phyloP scores from a whole-genome alignment of 768 basidiomycete species.

The Tulasnella sp. region DNA sequence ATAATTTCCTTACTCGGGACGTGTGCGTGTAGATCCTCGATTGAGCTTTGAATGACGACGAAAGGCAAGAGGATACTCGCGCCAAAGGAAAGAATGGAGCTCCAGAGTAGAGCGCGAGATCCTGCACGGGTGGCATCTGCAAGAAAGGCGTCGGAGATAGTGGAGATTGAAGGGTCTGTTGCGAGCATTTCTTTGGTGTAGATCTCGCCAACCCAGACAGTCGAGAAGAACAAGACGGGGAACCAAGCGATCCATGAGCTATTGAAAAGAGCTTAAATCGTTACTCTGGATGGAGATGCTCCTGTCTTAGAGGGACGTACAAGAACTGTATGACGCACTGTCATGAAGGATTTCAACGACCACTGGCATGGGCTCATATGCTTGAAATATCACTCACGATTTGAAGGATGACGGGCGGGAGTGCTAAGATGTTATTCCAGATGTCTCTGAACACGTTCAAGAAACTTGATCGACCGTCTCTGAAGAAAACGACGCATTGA shows the following conservation, averaged over 20 bases:
- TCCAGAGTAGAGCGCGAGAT: slow-evolving; percentile 70
- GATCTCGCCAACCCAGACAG: slow-evolving; percentile 16
- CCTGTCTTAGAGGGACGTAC: too few species aligned
- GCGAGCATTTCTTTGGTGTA: slow-evolving; percentile 6
- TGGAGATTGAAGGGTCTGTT: not conserved
- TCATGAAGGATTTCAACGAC: too few species aligned
- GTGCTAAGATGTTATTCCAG: slow-evolving; percentile 53
- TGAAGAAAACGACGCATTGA: not conserved
- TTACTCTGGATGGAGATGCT: too few species aligned
- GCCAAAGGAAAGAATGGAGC: slow-evolving; percentile 54
- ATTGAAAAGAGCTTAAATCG: too few species aligned
- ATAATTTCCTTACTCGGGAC: not conserved
- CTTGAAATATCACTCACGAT: slow-evolving; percentile 46
- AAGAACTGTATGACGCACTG: slow-evolving; percentile 76
- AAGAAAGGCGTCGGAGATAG: slow-evolving; percentile 21
- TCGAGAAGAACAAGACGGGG: slow-evolving; percentile 15
- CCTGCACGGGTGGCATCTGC: slow-evolving; percentile 73
- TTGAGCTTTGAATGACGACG: slow-evolving; percentile 31
- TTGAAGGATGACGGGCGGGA: slow-evolving; percentile 65
- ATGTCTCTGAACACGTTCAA: slow-evolving; percentile 43
- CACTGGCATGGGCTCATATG: not conserved
- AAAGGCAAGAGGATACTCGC: slow-evolving; percentile 62
- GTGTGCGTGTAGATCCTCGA: slow-evolving; percentile 7
- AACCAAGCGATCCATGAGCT: slow-evolving; percentile 79
- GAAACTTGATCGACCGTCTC: slow-evolving; percentile 27